Conservation (phyloP, 371 early-diverging fungal genomes). For the Cladochytrium tenue region DNA sequence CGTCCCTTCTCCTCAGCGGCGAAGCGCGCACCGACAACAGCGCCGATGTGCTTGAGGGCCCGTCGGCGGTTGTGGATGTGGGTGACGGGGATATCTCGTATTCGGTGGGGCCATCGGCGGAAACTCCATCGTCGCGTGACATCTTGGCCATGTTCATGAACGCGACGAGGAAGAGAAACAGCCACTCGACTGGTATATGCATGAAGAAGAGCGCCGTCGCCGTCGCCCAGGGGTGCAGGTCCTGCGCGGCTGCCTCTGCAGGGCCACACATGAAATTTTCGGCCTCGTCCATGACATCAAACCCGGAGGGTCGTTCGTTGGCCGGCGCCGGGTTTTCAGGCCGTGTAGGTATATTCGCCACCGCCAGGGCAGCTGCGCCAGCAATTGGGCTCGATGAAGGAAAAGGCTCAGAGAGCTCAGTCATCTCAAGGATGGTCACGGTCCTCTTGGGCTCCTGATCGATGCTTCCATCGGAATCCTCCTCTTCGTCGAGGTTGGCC, state of each 20-base stretch:
- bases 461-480: too few relatives aligned
- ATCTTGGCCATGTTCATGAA: not conserved
- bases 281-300: too few relatives aligned
- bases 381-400: too few relatives aligned
- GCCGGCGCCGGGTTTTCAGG: too few relatives aligned
- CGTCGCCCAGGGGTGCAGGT: not conserved
- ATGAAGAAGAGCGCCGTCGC: not conserved
- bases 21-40: not conserved
- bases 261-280: too few relatives aligned
- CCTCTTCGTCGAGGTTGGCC: too few relatives aligned
- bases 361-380: too few relatives aligned
- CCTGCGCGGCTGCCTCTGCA: not conserved
- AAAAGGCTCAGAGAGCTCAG: too few relatives aligned
- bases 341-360: too few relatives aligned
- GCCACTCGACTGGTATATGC: not conserved
- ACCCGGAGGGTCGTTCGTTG: too few relatives aligned
- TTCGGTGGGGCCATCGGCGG: not conserved
- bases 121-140: not conserved
- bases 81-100: not conserved
- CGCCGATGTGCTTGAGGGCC: not conserved
- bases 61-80: not conserved
- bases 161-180: not conserved
- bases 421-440: too few relatives aligned
- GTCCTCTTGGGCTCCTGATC: too few relatives aligned
- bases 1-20: not conserved